Evolutionary conservation across 176 grass and related monocot species (phyloP).

Genomic region (Phragmites australis): DNA sequence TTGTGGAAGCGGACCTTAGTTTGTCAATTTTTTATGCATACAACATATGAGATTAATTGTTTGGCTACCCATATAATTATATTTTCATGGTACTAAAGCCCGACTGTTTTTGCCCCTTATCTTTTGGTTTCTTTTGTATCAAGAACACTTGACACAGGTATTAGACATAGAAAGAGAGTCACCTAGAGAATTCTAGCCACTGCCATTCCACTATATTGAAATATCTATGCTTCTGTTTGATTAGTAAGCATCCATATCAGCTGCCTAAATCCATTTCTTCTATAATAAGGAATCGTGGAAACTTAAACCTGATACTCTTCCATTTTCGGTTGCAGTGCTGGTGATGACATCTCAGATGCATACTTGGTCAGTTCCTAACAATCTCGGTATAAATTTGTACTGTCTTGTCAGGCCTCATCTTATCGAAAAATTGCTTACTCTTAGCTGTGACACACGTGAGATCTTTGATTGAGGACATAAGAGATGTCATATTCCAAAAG

Average conservation of each 20-base stretch:
- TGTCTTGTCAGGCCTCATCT: constrained; percentile 9
- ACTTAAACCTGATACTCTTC: not conserved
- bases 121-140: constrained; percentile 26
- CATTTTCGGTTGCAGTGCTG: constrained; percentile 51
- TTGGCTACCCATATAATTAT: not conserved
- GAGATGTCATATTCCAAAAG: constrained; percentile 98
- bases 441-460: constrained; percentile 57
- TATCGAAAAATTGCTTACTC: constrained; percentile 20
- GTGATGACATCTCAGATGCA: constrained; percentile 84
- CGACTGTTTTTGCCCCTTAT: not conserved
- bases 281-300: not conserved
- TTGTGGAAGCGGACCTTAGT: not conserved
- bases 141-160: constrained; percentile 82
- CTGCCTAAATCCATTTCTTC: not conserved
- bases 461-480: constrained; percentile 95
- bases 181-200: constrained; percentile 84
- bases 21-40: not conserved
- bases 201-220: constrained; percentile 90
- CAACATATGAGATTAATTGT: not conserved
- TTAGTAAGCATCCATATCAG: constrained; percentile 49
- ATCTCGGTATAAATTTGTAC: not conserved
- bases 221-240: constrained; percentile 90
- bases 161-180: constrained; percentile 88
- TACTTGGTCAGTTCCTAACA: constrained; percentile 69
- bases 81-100: not conserved